A percentile compares a stretch with the other conserved stretches of the same genome.
Conservation (phyloP, 257 asterid genomes). For the Coffea canephora region DNA sequence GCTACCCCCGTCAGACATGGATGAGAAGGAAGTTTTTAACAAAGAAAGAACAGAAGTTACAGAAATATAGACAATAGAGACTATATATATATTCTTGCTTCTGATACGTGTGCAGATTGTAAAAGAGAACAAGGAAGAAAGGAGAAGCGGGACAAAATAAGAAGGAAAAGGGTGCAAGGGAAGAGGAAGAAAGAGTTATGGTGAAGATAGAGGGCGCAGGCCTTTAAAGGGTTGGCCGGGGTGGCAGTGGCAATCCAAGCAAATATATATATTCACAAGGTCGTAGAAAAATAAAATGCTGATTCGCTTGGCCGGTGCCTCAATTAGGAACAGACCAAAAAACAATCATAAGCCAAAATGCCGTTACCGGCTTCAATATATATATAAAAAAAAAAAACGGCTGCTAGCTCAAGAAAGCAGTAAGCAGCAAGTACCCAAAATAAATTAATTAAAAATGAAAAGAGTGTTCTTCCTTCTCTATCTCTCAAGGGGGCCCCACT, state of each 20-base stretch:
- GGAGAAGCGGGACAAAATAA: neutral
- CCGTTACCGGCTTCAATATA: conserved; percentile 53
- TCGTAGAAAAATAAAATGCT: conserved; percentile 18
- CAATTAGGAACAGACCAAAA: conserved; percentile 37
- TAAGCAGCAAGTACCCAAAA: neutral
- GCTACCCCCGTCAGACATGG: conserved; percentile 35
- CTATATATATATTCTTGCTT: neutral
- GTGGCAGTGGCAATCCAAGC: conserved; percentile 8
- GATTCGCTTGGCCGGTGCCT: conserved; percentile 22
- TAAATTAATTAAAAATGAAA: neutral
- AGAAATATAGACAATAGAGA: neutral
- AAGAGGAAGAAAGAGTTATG: neutral
- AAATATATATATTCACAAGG: neutral
- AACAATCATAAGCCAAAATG: conserved; percentile 52
- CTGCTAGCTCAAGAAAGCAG: conserved; percentile 9
- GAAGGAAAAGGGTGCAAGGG: neutral
- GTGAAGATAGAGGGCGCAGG: neutral
- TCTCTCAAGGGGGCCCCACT: conserved; percentile 9
- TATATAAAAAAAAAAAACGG: conserved; percentile 16
- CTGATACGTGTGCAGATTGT: neutral
- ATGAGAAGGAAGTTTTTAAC: neutral
- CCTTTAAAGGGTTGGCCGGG: conserved; percentile 4
- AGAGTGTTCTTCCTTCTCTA: neutral
- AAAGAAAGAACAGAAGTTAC: neutral
- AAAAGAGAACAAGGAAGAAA: neutral